A percentile compares a stretch with the other conserved stretches of the same genome.
Conservation (phyloP, 2,329 filamentous ascomycete species). For the Alternaria brassicicola region DNA sequence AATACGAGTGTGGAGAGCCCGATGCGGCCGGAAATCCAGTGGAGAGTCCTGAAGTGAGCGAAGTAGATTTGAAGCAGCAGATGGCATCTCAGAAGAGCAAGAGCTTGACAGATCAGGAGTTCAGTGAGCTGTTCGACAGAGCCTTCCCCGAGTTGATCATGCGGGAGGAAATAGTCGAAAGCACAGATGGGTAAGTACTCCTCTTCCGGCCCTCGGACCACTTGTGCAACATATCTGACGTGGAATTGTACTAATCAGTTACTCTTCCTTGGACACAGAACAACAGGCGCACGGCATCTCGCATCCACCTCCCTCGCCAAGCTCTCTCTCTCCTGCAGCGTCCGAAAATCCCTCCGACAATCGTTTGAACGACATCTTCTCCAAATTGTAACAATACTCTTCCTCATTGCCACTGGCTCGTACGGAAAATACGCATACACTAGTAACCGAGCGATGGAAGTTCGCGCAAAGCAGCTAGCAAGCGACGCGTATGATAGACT, state of each 20-base stretch:
- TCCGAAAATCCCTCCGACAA: slow-evolving; percentile 78
- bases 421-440: slow-evolving; percentile 71
- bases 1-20: slow-evolving; percentile 86
- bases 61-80: slow-evolving; percentile 75
- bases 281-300: slow-evolving; percentile 69
- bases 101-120: slow-evolving; percentile 84
- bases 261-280: slow-evolving; percentile 74
- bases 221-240: slow-evolving; percentile 37
- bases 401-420: slow-evolving; percentile 55
- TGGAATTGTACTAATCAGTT: slow-evolving; percentile 79
- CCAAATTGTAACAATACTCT: slow-evolving; percentile 69
- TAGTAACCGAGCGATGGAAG: slow-evolving; percentile 67
- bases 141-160: slow-evolving; percentile 74
- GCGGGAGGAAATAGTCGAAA: slow-evolving; percentile 65
- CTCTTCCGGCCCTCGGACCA: slow-evolving; percentile 24
- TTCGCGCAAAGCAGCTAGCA: slow-evolving; percentile 81
- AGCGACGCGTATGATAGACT: slow-evolving; percentile 83
- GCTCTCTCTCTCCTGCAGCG: slow-evolving; percentile 82
- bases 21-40: slow-evolving; percentile 66
- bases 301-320: slow-evolving; percentile 88
- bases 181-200: slow-evolving; percentile 62
- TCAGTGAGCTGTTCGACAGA: slow-evolving; percentile 83
- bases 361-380: slow-evolving; percentile 86
- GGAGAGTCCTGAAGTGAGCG: slow-evolving; percentile 69
- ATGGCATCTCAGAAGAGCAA: slow-evolving; percentile 79